phyloP scores from a whole-genome alignment of 768 basidiomycete genomes.

The Rhodotorula sphaerocarpa region DNA sequence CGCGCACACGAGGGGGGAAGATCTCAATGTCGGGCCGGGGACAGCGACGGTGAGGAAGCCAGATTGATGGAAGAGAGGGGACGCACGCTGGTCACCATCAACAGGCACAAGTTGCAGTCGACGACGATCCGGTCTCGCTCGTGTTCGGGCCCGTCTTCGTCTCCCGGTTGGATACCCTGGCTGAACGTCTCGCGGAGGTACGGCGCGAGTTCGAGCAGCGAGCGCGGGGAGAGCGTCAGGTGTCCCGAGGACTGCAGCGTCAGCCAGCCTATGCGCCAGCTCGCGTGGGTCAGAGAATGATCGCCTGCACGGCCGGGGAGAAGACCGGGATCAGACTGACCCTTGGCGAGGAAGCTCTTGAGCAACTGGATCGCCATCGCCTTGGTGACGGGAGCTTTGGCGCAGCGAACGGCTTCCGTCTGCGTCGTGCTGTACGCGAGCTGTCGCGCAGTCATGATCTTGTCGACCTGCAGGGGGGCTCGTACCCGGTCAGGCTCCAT shows the following conservation, averaged over 20 bases:
- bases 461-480: constrained; percentile 56
- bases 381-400: constrained; percentile 64
- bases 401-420: constrained; percentile 65
- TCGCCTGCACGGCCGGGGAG: neutral
- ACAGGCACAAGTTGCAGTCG: constrained; percentile 66
- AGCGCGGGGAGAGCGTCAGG: constrained; percentile 66
- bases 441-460: constrained; percentile 71
- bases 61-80: neutral
- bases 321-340: constrained; percentile 53
- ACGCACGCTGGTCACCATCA: constrained; percentile 48
- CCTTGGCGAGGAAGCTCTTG: constrained; percentile 71
- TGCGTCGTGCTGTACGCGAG: constrained; percentile 70
- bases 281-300: neutral
- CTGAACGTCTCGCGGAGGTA: constrained; percentile 68
- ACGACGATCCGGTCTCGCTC: constrained; percentile 40
- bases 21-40: neutral
- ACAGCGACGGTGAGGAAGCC: neutral
- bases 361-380: constrained; percentile 56
- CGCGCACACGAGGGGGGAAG: constrained; percentile 49
- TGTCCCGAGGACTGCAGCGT: constrained; percentile 49
- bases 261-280: constrained; percentile 11
- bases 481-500: no score
- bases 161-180: constrained; percentile 48
- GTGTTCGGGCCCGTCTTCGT: constrained; percentile 5
- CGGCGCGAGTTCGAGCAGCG: constrained; percentile 61